phyloP scores from a whole-genome alignment of 164 flowering plant species.

The Aristolochia fimbriata region DNA sequence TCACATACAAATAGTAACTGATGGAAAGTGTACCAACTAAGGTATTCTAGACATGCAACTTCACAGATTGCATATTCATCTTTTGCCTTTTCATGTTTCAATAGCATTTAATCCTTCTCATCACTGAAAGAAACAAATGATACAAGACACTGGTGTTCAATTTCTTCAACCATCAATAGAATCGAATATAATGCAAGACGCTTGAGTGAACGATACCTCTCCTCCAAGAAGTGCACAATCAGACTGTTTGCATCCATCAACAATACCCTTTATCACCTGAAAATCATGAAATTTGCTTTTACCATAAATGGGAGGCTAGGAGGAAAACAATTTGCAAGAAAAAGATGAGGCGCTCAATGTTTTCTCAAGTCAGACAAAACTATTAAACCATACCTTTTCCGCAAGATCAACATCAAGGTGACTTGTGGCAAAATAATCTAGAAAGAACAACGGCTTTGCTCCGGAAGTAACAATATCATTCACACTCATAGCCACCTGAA shows the following conservation, averaged over 20 bases:
- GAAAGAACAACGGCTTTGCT: slow-evolving; percentile 90
- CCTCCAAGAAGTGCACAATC: slow-evolving; percentile 87
- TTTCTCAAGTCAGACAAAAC: no score
- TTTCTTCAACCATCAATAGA: neutral
- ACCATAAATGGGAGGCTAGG: no score
- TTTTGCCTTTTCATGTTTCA: no score
- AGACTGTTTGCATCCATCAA: slow-evolving; percentile 83
- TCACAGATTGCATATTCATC: no score
- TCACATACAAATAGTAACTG: neutral
- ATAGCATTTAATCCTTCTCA: no score
- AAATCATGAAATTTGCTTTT: slow-evolving; percentile 6
- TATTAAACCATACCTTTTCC: slow-evolving; percentile 50
- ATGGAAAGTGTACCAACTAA: no score
- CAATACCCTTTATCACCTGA: slow-evolving; percentile 92
- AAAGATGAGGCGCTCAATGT: neutral
- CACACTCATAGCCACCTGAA: slow-evolving; percentile 98
- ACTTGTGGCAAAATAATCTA: slow-evolving; percentile 95
- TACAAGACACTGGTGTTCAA: neutral
- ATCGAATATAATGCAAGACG: no score
- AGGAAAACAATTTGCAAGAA: no score
- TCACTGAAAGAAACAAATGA: no score
- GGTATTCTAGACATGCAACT: no score
- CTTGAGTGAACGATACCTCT: slow-evolving; percentile 45
- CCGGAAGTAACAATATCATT: slow-evolving; percentile 97
- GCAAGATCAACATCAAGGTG: slow-evolving; percentile 97